phyloP scores from a whole-genome alignment of 2,329 filamentous ascomycete species.

The Diplodia scrobiculata region DNA sequence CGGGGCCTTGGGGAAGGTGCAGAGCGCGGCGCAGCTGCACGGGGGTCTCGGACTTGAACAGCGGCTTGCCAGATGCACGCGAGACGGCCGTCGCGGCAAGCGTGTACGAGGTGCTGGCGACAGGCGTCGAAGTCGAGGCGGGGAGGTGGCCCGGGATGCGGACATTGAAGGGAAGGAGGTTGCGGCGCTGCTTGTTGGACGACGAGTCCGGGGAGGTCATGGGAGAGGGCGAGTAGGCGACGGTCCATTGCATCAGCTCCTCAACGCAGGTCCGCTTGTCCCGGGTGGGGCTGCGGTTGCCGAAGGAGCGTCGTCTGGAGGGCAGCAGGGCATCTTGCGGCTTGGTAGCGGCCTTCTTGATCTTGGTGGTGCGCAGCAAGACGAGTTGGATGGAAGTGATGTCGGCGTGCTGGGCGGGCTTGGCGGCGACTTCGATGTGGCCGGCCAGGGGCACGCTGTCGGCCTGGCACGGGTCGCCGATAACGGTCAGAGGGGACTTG shows the following conservation, averaged over 20 bases:
- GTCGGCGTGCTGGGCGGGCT: not conserved
- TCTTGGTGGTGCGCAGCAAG: slow-evolving; percentile 16
- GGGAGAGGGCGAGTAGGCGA: slow-evolving; percentile 3
- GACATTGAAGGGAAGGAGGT: slow-evolving; percentile 16
- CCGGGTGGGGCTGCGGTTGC: slow-evolving; percentile 12
- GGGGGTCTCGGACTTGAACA: not conserved
- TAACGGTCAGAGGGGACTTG: slow-evolving; percentile 8
- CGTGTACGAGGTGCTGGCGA: slow-evolving; percentile 10
- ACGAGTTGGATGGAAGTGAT: slow-evolving; percentile 9
- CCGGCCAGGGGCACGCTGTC: slow-evolving; percentile 15
- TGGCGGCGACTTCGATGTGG: slow-evolving; percentile 7
- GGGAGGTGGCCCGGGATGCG: slow-evolving; percentile 11
- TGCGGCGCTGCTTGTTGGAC: not conserved
- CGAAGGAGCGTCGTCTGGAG: not conserved
- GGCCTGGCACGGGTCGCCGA: slow-evolving; percentile 18
- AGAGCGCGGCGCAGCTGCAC: not conserved
- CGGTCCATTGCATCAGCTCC: slow-evolving; percentile 9
- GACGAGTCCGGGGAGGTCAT: not conserved
- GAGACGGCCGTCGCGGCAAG: slow-evolving; percentile 1
- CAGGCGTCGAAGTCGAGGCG: slow-evolving; percentile 4
- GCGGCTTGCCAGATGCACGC: not conserved
- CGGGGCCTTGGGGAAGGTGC: not conserved
- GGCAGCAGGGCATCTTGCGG: not conserved
- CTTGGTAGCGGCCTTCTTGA: slow-evolving; percentile 11
- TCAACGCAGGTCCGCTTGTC: slow-evolving; percentile 20